A percentile compares a stretch with the other conserved stretches of the same genome.
phyloP scores from a whole-genome alignment of 2,329 filamentous ascomycete genomes.

The Neofusicoccum parvum region DNA sequence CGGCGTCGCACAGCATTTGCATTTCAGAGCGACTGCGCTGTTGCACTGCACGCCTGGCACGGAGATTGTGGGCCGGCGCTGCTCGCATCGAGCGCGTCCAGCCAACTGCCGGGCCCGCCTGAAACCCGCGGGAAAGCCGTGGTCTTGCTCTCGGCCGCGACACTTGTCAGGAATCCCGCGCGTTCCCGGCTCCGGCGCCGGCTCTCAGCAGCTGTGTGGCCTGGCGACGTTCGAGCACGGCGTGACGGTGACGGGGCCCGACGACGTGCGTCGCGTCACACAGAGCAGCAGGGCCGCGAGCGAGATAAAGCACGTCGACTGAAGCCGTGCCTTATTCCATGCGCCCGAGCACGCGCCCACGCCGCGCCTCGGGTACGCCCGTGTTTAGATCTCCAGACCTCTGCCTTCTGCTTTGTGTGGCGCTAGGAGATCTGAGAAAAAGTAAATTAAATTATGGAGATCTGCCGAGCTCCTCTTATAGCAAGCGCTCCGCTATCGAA shows the following conservation, averaged over 20 bases:
- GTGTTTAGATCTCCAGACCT: neutral
- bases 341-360: constrained; percentile 3
- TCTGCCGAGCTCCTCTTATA: constrained; percentile 12
- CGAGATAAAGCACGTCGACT: neutral
- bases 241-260: neutral
- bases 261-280: constrained; percentile 4
- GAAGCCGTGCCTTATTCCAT: neutral
- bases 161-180: no score
- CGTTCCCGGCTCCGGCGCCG: neutral
- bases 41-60: constrained; percentile 5
- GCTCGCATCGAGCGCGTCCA: neutral
- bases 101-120: neutral
- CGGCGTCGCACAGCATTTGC: constrained; percentile 1
- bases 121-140: neutral
- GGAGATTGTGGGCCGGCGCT: neutral
- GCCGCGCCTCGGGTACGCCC: constrained; percentile 16
- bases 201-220: neutral
- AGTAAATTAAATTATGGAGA: constrained; percentile 18
- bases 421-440: constrained; percentile 15
- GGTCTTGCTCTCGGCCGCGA: no score
- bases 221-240: neutral
- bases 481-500: constrained; percentile 10
- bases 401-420: neutral
- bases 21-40: neutral
- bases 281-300: neutral